Conservation (phyloP, 768 basidiomycete genomes). For the Dacryopinax spathularia region DNA sequence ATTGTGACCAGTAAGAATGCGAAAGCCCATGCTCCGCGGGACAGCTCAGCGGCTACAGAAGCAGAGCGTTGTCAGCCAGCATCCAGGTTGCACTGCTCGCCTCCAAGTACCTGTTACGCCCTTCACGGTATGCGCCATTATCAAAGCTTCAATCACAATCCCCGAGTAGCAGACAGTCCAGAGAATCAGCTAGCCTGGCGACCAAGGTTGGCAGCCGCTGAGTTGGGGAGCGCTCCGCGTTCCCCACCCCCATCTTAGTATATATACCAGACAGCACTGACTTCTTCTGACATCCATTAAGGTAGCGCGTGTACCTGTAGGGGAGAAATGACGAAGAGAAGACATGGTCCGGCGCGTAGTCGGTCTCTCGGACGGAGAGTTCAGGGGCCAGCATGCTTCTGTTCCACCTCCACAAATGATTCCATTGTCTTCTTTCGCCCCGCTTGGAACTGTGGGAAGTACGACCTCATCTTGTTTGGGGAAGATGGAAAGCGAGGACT, state of each 20-base stretch:
- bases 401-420: not conserved
- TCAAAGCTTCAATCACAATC: not conserved
- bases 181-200: not conserved
- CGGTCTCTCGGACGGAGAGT: not conserved
- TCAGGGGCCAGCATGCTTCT: not conserved
- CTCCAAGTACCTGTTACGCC: not conserved
- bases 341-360: not conserved
- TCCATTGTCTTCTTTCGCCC: not conserved
- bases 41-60: conserved; percentile 25
- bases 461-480: not conserved
- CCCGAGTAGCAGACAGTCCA: not conserved
- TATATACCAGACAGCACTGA: not conserved
- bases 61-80: not conserved
- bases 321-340: not conserved
- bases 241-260: not conserved
- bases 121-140: not conserved
- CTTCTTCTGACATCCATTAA: not conserved
- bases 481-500: not conserved
- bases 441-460: not conserved
- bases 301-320: not conserved
- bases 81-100: not conserved
- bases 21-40: conserved; percentile 36
- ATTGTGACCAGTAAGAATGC: conserved; percentile 58
- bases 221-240: not conserved
- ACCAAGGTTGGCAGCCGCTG: too few relatives aligned